Conservation (phyloP, 192 early-diverging fungal species). For the Coemansia furcata region DNA sequence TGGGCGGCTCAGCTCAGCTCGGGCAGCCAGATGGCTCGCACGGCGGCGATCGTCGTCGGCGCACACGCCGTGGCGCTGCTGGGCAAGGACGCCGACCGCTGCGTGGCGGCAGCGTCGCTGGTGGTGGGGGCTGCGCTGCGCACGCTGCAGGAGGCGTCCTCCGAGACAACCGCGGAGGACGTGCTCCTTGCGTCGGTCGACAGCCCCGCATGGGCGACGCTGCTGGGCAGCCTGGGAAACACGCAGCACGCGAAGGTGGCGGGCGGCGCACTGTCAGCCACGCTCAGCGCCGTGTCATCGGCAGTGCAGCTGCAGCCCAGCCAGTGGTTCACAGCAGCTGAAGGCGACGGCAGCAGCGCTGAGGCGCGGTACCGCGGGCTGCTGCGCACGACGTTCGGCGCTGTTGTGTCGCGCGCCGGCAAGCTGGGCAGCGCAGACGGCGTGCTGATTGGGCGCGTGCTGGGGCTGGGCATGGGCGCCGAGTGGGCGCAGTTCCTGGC, state of each 20-base stretch:
- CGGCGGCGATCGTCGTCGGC: constrained; percentile 25
- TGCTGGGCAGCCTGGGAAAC: constrained; percentile 13
- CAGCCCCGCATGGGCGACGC: constrained; percentile 11
- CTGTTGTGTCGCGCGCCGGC: constrained; percentile 11
- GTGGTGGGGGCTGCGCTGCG: constrained; percentile 16
- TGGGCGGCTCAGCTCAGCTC: constrained; percentile 29
- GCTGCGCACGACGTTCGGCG: constrained; percentile 17
- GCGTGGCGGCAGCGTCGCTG: constrained; percentile 6
- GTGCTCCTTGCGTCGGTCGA: constrained; percentile 4
- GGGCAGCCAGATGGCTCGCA: background rate
- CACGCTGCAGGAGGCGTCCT: background rate
- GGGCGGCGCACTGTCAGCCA: constrained; percentile 11
- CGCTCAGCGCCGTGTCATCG: constrained; percentile 9
- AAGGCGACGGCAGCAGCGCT: background rate
- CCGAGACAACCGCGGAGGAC: background rate
- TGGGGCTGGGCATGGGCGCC: constrained; percentile 19
- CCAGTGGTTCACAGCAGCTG: constrained; percentile 21
- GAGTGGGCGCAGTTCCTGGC: constrained; percentile 53
- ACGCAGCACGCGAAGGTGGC: constrained; percentile 8
- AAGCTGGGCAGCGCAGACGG: constrained; percentile 20
- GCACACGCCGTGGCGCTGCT: constrained; percentile 25
- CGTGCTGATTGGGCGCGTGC: constrained; percentile 28
- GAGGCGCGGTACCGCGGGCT: constrained; percentile 13
- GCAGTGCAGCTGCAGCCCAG: constrained; percentile 10
- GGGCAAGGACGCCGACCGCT: background rate